Conservation (phyloP, 73 alveolate genomes). For the Diophrys appendiculata region DNA sequence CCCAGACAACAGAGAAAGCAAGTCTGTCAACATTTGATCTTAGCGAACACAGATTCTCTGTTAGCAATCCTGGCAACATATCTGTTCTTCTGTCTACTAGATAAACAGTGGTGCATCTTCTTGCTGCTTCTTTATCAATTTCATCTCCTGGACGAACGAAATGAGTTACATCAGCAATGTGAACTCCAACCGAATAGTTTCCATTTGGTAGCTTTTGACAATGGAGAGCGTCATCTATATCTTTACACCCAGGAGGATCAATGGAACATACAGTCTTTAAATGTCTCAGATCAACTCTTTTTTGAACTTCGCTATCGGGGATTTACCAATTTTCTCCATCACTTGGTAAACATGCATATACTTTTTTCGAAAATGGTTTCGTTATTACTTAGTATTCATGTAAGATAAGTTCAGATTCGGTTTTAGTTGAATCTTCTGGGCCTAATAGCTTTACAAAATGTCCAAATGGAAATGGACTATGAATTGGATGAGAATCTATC, state of each 20-base stretch:
- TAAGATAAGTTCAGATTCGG: constrained; percentile 92
- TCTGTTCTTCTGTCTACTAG: constrained; percentile 97
- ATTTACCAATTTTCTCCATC: constrained; percentile 88
- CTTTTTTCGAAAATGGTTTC: constrained; percentile 91
- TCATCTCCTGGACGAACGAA: constrained; percentile 93
- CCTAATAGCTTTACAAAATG: constrained; percentile 92
- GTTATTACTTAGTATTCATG: constrained; percentile 96
- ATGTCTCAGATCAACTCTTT: constrained; percentile 92
- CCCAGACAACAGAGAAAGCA: constrained; percentile 98
- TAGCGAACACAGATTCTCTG: constrained; percentile 96
- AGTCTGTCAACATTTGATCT: constrained; percentile 90
- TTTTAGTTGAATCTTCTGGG: constrained; percentile 76
- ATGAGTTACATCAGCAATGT: constrained; percentile 98
- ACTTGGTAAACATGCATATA: constrained; percentile 87
- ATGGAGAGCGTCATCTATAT: constrained; percentile 99
- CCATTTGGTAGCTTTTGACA: constrained; percentile 87
- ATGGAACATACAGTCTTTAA: constrained; percentile 81
- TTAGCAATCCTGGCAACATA: constrained; percentile 97
- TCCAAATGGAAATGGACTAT: constrained; percentile 84
- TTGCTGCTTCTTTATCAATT: constrained; percentile 97
- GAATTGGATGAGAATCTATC: constrained; percentile 77
- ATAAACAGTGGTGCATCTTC: constrained; percentile 98
- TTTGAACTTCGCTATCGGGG: constrained; percentile 85
- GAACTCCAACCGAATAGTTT: constrained; percentile 98
- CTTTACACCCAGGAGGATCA: constrained; percentile 99